These are phyloP conservation scores for Yamadazyma dendronema DNA, from an alignment of 1,139 yeast species.

Conservation along the genomic window DNA sequence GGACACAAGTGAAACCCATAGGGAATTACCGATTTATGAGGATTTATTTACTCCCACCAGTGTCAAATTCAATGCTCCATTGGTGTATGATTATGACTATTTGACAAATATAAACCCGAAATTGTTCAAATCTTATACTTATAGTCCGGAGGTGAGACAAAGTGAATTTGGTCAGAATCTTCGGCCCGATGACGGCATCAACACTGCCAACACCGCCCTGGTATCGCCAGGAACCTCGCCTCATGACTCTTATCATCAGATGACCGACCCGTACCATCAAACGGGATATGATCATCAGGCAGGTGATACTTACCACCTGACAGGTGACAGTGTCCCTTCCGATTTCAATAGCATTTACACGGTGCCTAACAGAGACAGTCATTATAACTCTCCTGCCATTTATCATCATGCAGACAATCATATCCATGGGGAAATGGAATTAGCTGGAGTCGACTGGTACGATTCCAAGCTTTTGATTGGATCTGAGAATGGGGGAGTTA, in stretches of 20 bases:
- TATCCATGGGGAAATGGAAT: constrained; percentile 48
- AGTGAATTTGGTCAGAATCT: not conserved
- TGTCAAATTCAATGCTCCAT: constrained; percentile 34
- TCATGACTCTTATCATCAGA: not conserved
- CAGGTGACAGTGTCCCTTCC: too few species aligned
- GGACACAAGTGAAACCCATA: constrained; percentile 8
- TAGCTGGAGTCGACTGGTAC: constrained; percentile 42
- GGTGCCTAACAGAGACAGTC: not conserved
- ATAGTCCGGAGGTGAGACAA: constrained; percentile 15
- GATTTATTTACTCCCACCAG: constrained; percentile 8
- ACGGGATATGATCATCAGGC: too few species aligned
- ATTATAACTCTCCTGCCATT: constrained; percentile 16
- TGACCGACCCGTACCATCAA: too few species aligned
- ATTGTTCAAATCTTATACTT: constrained; percentile 38
- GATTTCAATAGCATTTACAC: constrained; percentile 5
- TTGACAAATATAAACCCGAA: constrained; percentile 38
- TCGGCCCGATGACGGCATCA: too few species aligned
- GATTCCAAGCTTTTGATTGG: constrained; percentile 39
- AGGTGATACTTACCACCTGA: too few species aligned
- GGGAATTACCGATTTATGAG: constrained; percentile 16
- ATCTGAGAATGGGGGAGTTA: constrained; percentile 44
- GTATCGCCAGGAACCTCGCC: constrained; percentile 7
- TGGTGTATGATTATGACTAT: constrained; percentile 46
- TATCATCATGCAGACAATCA: constrained; percentile 34
- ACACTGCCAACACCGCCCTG: not conserved